Conservation (phyloP, 495 filamentous ascomycete species). For the Halenospora varia region DNA sequence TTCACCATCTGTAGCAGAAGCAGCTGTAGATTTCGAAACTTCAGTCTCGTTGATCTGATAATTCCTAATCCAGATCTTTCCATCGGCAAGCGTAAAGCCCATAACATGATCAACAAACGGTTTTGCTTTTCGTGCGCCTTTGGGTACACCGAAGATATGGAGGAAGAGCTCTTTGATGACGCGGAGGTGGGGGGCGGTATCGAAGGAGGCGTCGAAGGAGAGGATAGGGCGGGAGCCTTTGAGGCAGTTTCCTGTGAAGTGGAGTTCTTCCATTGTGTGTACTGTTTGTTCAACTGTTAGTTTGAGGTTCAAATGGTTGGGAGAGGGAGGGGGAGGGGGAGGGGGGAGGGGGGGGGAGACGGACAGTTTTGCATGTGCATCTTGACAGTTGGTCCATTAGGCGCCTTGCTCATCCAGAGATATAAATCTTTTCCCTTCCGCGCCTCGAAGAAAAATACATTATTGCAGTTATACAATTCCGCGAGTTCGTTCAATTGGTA, state of each 20-base stretch:
- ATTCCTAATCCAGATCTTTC: conserved; percentile 93
- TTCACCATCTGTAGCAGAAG: conserved; percentile 15
- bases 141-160: conserved; percentile 91
- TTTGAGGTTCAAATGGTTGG: conserved; percentile 24
- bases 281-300: conserved; percentile 38
- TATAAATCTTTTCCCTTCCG: conserved; percentile 93
- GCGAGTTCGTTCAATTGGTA: conserved; percentile 93
- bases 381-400: conserved; percentile 94
- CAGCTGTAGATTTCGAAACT: conserved; percentile 38
- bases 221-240: conserved; percentile 94
- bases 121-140: conserved; percentile 81
- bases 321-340: not conserved
- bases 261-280: conserved; percentile 93
- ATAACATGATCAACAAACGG: conserved; percentile 96
- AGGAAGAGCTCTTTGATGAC: conserved; percentile 83
- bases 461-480: conserved; percentile 98
- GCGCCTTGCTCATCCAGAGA: conserved; percentile 87
- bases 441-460: conserved; percentile 95
- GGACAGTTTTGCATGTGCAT: conserved; percentile 67
- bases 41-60: conserved; percentile 92
- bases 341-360: too few species aligned
- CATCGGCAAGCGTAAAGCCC: conserved; percentile 86
- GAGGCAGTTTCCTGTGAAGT: conserved; percentile 95
- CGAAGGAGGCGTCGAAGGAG: conserved; percentile 85
- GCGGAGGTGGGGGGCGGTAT: conserved; percentile 62